phyloP scores from a whole-genome alignment of 495 filamentous ascomycete genomes.

The Platismatia glauca region DNA sequence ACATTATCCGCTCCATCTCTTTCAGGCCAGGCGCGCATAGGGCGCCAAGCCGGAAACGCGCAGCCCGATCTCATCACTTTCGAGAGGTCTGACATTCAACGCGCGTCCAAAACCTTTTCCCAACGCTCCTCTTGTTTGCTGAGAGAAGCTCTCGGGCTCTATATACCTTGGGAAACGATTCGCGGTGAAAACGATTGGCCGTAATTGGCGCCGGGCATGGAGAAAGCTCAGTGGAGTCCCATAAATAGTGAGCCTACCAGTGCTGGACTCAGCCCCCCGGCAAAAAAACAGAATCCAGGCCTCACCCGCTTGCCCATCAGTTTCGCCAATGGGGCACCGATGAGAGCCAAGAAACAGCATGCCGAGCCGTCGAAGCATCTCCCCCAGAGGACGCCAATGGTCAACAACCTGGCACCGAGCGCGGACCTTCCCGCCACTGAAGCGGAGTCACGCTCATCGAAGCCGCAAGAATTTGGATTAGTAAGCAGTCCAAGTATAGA shows the following conservation, averaged over 20 bases:
- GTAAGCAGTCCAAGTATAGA: neutral
- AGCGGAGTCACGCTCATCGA: neutral
- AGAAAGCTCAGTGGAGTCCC: neutral
- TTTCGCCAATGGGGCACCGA: neutral
- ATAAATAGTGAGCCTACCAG: neutral
- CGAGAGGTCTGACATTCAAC: neutral
- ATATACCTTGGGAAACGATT: neutral
- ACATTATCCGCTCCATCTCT: too few species aligned
- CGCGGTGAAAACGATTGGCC: neutral
- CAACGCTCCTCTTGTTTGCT: neutral
- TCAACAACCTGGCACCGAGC: neutral
- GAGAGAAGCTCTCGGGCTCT: neutral
- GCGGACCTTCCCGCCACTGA: neutral
- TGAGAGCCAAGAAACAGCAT: neutral
- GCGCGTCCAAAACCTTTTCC: neutral
- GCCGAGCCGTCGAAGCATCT: neutral
- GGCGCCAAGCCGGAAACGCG: neutral
- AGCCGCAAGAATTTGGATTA: neutral
- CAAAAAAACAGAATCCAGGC: neutral
- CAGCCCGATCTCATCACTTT: neutral
- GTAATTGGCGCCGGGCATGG: neutral
- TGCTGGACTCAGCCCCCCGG: neutral
- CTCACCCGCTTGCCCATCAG: neutral
- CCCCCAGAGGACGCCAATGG: neutral
- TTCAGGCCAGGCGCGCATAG: neutral